Base-by-base conservation (phyloP, 2,329 filamentous ascomycete species). In the Ceratocystis huliohia region DNA sequence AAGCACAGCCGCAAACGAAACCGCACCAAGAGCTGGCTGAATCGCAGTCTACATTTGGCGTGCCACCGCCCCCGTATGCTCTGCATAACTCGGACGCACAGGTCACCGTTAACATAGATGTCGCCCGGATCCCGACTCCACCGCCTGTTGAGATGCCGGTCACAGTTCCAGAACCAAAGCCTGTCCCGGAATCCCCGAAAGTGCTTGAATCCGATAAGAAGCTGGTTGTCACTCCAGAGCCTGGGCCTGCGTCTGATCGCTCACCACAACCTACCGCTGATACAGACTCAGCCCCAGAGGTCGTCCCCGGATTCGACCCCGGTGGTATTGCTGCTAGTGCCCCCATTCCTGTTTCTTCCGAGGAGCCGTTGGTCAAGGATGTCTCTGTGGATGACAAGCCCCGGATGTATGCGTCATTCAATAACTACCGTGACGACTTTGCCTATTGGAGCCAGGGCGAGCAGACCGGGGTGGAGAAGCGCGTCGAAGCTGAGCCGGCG, bases 401-500 rank as follows among this genome's bases (percentile, higher is more conserved):
- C 28, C 50, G 25, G 13, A 65, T 67, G 56, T 67, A 67, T n/a
- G 66, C 63, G 3, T 63, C 50, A 5, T 67, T 67, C 28, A 67
- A 67, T 25, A 65, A 67, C 25, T 67, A 65, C 20, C 62, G 53
- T 1, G 63, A 67, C 28, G 66, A 67, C 44, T 67, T 67, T 62
- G 37, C 66, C 8, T 59, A 56, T 50, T 67, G 50, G 13, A 41
- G 30, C 2, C 30, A 22, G 4, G 45, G 37, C n/a, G 53, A 61
- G 6, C 65, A 66, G 53, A 66, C 48, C n/a, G 65, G 65, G 30
- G 46, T 57, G 13, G 48, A 30, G 10, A 33, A 57, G 53, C 15
- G 28, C 22, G 20, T n/a, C 61, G 8, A 59, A 10, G 6, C 13
- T 2, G 22, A 17, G 25, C 22, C 56, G 15, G 15, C 28, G 25